Conservation (phyloP, 345 rosid species). For the Eucalyptus tenuipes region DNA sequence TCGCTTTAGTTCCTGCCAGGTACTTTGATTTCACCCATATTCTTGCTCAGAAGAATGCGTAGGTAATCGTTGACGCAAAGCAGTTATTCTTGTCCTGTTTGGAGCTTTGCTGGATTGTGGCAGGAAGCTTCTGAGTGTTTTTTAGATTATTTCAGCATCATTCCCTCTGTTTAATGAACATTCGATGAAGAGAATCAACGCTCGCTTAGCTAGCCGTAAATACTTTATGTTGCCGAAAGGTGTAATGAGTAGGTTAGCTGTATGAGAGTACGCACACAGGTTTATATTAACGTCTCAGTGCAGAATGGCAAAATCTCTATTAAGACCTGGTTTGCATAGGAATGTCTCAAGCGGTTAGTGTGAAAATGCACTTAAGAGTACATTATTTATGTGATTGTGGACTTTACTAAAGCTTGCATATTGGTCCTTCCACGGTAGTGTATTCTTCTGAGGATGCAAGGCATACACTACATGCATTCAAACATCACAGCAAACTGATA, state of each 20-base stretch:
- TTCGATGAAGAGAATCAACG: neutral
- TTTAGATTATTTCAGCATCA: neutral
- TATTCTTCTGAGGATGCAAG: neutral
- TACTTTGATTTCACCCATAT: neutral
- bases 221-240: neutral
- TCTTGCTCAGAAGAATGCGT: neutral
- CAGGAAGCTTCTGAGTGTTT: neutral
- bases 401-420: neutral
- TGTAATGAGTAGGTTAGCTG: neutral
- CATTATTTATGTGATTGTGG: neutral
- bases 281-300: neutral
- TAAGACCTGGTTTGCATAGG: neutral
- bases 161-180: neutral
- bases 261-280: neutral
- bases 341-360: neutral
- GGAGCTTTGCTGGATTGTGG: neutral
- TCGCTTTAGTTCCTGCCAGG: slow-evolving; percentile 89
- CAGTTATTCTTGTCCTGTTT: neutral
- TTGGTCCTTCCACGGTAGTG: neutral
- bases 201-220: neutral
- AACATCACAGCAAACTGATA: neutral
- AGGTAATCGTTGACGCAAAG: neutral
- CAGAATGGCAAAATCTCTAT: neutral
- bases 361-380: neutral
- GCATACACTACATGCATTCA: neutral